Conservation (phyloP, 2,329 filamentous ascomycete genomes). For the Sporothrix schenckii region DNA sequence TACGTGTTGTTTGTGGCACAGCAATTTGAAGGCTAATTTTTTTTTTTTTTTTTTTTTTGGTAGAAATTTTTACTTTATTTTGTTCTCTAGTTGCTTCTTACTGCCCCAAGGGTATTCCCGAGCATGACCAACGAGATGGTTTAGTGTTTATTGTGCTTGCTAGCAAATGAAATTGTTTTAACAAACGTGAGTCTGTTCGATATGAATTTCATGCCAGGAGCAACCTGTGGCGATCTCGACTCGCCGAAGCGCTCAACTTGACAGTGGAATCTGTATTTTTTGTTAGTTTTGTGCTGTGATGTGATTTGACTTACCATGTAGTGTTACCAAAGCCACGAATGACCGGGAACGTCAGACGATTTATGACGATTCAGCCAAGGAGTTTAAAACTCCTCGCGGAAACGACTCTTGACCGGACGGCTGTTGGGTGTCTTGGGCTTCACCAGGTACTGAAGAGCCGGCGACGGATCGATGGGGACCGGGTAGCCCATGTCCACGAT, state of each 20-base stretch:
- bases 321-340: background rate
- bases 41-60: background rate
- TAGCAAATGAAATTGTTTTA: background rate
- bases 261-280: background rate
- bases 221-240: background rate
- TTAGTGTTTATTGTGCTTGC: background rate
- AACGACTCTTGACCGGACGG: background rate
- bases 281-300: background rate
- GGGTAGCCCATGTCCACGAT: constrained; percentile 6
- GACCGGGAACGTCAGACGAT: no score
- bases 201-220: background rate
- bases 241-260: background rate
- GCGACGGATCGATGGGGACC: background rate
- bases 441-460: constrained; percentile 6
- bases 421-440: background rate
- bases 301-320: background rate
- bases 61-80: no score
- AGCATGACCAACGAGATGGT: constrained; percentile 10
- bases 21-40: background rate
- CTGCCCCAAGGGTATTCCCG: background rate
- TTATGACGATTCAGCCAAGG: background rate
- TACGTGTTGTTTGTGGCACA: no score
- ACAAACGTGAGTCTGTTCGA: no score
- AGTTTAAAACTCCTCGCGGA: constrained; percentile 6
- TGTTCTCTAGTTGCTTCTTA: background rate